phyloP scores from a whole-genome alignment of 2,329 filamentous ascomycete genomes.

The Zalaria sp. region DNA sequence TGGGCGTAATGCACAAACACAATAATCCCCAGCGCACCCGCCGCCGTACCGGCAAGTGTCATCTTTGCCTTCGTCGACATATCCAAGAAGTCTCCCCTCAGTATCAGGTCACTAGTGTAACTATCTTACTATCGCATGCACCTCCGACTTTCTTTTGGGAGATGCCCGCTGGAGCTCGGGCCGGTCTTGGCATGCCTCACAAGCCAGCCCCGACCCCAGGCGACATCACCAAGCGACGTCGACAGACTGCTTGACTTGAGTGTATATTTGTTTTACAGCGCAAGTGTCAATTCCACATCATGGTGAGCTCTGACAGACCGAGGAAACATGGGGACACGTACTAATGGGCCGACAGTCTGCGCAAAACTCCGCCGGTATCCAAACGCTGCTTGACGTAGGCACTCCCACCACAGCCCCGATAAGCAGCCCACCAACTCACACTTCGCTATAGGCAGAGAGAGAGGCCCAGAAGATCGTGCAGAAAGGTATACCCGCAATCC shows the following conservation, averaged over 20 bases:
- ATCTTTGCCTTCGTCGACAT: conserved; percentile 91
- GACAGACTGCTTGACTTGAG: too few relatives aligned
- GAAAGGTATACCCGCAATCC: conserved; percentile 52
- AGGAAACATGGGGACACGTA: too few relatives aligned
- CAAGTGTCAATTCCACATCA: conserved; percentile 5
- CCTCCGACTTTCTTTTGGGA: neutral
- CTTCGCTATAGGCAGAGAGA: conserved; percentile 63
- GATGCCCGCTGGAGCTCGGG: neutral
- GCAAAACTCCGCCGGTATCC: conserved; percentile 96
- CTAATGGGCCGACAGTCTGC: too few relatives aligned
- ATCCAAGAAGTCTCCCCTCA: too few relatives aligned
- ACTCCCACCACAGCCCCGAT: conserved; percentile 3
- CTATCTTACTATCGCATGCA: neutral
- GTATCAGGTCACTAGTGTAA: neutral
- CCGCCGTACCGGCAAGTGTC: conserved; percentile 64
- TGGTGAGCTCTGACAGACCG: conserved; percentile 8
- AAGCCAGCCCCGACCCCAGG: neutral
- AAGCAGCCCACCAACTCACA: too few relatives aligned
- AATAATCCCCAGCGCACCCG: conserved; percentile 64
- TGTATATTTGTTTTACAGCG: too few relatives aligned
- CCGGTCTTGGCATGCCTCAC: conserved; percentile 1
- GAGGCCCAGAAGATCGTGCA: conserved; percentile 99
- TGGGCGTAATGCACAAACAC: conserved; percentile 84
- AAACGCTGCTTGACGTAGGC: conserved; percentile 94
- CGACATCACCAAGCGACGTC: neutral